These are phyloP conservation scores for Nicotiana attenuata DNA, from an alignment of 257 asterid species.

Conservation along the genomic window DNA sequence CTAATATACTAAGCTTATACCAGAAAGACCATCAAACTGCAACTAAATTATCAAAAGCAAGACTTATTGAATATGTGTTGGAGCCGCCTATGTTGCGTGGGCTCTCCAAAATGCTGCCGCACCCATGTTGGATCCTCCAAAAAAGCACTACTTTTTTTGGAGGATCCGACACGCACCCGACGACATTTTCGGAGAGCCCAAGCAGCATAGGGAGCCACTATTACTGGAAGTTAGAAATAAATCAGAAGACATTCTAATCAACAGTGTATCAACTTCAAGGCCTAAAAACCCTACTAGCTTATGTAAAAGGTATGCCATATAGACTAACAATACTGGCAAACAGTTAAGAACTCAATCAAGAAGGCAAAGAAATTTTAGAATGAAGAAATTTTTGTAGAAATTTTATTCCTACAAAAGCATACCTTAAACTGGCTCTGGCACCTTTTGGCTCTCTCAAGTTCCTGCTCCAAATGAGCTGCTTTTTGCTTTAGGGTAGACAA, in stretches of 20 bases:
- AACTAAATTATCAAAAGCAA: not conserved
- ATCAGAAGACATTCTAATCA: not conserved
- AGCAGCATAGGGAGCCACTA: not conserved
- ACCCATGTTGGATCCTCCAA: too few relatives aligned
- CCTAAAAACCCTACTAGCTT: not conserved
- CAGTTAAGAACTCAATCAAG: slow-evolving; percentile 2
- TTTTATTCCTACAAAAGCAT: slow-evolving; percentile 9
- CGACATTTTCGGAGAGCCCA: too few relatives aligned
- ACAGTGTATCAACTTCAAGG: not conserved
- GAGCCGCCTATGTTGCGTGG: not conserved
- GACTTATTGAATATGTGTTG: not conserved
- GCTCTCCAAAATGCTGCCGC: too few relatives aligned
- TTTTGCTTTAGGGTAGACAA: slow-evolving; percentile 20
- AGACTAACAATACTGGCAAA: not conserved
- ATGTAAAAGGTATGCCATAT: not conserved
- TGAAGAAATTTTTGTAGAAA: not conserved
- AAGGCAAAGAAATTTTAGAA: not conserved
- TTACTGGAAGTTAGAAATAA: not conserved
- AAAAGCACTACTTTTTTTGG: too few relatives aligned
- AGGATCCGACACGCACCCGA: too few relatives aligned
- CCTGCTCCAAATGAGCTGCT: slow-evolving; percentile 16
- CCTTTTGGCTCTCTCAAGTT: slow-evolving; percentile 31
- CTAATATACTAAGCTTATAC: not conserved
- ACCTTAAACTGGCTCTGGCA: slow-evolving; percentile 47
- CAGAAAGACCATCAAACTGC: not conserved